These are phyloP conservation scores for Dicorynia guianensis DNA, from an alignment of 306 rosid species.

Conservation along the genomic window DNA sequence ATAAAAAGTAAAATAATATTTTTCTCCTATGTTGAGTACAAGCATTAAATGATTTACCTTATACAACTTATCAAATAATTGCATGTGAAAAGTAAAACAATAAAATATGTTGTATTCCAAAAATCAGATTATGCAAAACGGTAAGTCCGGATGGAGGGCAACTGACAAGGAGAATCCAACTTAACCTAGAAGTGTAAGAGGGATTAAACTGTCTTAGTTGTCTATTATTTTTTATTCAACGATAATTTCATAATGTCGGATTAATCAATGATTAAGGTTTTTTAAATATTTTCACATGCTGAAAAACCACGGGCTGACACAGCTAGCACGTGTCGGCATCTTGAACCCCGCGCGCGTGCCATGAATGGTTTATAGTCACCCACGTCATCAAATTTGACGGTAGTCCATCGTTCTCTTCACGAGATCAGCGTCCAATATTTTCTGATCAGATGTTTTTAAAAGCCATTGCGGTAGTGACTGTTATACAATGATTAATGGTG, in stretches of 20 bases:
- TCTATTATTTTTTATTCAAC: neutral
- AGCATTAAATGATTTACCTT: neutral
- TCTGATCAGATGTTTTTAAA: neutral
- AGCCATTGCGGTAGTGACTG: neutral
- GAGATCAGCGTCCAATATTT: slow-evolving; percentile 38
- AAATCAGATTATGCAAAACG: no score
- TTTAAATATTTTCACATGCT: neutral
- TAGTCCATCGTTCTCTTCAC: neutral
- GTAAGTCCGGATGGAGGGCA: no score
- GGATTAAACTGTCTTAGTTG: neutral
- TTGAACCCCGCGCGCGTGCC: slow-evolving; percentile 37
- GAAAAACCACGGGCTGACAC: neutral
- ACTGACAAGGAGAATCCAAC: neutral
- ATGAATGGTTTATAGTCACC: slow-evolving; percentile 40
- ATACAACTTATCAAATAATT: neutral
- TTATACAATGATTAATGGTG: slow-evolving; percentile 9
- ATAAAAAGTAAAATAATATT: no score
- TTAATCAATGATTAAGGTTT: neutral
- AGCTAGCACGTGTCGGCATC: slow-evolving; percentile 45
- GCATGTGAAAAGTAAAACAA: no score
- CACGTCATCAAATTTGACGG: slow-evolving; percentile 56
- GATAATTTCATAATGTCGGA: neutral
- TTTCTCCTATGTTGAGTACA: no score
- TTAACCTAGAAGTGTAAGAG: slow-evolving; percentile 6
- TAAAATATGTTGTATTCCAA: no score